These are phyloP conservation scores for Lenzites betulinus DNA, from an alignment of 768 basidiomycete genomes.

Conservation along the genomic window DNA sequence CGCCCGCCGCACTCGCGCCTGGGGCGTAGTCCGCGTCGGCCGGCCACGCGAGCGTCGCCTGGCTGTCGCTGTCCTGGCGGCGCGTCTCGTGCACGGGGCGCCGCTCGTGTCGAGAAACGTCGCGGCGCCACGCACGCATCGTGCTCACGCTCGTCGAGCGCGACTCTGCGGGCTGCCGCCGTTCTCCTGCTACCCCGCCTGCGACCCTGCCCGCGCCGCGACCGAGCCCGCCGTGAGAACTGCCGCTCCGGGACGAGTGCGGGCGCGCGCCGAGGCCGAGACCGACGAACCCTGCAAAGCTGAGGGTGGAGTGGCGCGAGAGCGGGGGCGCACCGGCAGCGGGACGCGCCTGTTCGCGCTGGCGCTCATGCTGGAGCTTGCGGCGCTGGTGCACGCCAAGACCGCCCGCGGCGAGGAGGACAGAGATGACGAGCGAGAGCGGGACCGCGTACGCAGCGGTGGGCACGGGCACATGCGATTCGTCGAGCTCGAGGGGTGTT, in stretches of 20 bases:
- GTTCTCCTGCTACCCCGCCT: neutral
- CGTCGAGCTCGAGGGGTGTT: slow-evolving; percentile 23
- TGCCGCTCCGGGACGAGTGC: neutral
- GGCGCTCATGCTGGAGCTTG: slow-evolving; percentile 29
- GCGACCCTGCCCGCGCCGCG: neutral
- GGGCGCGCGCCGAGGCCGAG: neutral
- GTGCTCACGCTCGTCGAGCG: slow-evolving; percentile 20
- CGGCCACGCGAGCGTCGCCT: neutral
- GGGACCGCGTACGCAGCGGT: slow-evolving; percentile 38
- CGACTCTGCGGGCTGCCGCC: neutral
- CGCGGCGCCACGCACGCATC: slow-evolving; percentile 19
- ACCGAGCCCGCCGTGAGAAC: neutral
- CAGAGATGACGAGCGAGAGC: slow-evolving; percentile 33
- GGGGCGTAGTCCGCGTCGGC: slow-evolving; percentile 4
- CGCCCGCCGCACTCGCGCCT: neutral
- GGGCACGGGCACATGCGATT: slow-evolving; percentile 28
- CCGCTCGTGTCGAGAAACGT: slow-evolving; percentile 7
- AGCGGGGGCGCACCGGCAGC: slow-evolving; percentile 5
- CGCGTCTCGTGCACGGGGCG: neutral
- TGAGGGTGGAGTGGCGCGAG: slow-evolving; percentile 19
- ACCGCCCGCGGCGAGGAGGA: slow-evolving; percentile 31
- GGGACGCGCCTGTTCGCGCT: slow-evolving; percentile 9
- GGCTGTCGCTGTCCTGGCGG: slow-evolving; percentile 1
- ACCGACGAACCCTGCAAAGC: slow-evolving; percentile 17
- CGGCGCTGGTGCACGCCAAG: slow-evolving; percentile 32